These are phyloP conservation scores for Gossypioides kirkii DNA, from an alignment of 345 rosid genomes.

Conservation along the genomic window DNA sequence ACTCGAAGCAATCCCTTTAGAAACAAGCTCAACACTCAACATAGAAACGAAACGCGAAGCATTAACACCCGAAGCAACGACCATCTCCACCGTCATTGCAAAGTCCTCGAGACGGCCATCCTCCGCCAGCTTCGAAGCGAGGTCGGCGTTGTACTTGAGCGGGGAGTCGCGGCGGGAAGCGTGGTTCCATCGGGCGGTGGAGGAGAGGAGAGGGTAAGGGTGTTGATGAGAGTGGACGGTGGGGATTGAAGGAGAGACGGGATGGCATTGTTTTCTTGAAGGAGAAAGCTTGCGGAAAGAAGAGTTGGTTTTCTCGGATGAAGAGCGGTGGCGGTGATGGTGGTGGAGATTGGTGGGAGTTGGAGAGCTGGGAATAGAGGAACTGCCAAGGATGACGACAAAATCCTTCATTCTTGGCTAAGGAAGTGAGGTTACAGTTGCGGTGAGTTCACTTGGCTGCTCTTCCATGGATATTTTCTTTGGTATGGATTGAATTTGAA, in stretches of 20 bases:
- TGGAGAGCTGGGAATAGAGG: slow-evolving; percentile 37
- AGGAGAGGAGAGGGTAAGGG: slow-evolving; percentile 24
- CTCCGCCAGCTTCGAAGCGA: slow-evolving; percentile 63
- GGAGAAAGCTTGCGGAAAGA: slow-evolving; percentile 28
- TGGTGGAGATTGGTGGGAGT: slow-evolving; percentile 31
- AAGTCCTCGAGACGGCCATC: slow-evolving; percentile 70
- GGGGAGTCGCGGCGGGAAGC: slow-evolving; percentile 22
- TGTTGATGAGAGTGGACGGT: slow-evolving; percentile 16
- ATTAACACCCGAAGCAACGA: slow-evolving; percentile 45
- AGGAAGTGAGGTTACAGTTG: not conserved
- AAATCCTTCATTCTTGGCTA: slow-evolving; percentile 55
- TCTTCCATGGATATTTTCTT: not conserved
- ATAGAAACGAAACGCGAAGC: slow-evolving; percentile 45
- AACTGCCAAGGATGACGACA: slow-evolving; percentile 54
- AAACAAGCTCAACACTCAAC: slow-evolving; percentile 37
- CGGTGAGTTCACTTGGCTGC: slow-evolving; percentile 14
- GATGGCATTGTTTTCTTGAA: slow-evolving; percentile 12
- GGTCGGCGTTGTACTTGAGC: slow-evolving; percentile 37
- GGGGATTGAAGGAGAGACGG: slow-evolving; percentile 12
- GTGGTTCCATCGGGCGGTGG: slow-evolving; percentile 36
- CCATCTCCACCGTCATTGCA: slow-evolving; percentile 46
- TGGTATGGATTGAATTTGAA: slow-evolving; percentile 58
- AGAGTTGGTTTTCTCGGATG: slow-evolving; percentile 23
- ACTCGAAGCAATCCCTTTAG: slow-evolving; percentile 45
- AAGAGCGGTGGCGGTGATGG: not conserved